Conservation (phyloP, 495 filamentous ascomycete species). For the Alectoria sarmentosa region DNA sequence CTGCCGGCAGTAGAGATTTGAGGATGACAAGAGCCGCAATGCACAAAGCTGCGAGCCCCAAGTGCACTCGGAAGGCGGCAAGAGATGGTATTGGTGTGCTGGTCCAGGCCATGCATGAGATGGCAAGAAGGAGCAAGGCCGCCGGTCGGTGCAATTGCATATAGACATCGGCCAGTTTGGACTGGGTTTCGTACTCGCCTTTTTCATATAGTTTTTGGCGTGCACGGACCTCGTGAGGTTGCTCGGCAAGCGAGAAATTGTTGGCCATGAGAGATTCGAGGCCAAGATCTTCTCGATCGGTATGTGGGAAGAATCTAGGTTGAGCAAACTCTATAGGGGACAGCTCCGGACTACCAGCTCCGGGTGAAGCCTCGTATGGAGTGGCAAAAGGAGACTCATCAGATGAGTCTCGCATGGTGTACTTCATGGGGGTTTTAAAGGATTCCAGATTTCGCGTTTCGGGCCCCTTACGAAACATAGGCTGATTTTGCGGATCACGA, state of each 20-base stretch:
- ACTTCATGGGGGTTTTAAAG: slow-evolving; percentile 29
- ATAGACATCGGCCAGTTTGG: background rate
- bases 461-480: slow-evolving; percentile 38
- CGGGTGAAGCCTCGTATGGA: slow-evolving; percentile 33
- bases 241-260: slow-evolving; percentile 39
- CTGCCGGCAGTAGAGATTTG: slow-evolving; percentile 35
- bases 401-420: background rate
- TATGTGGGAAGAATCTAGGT: slow-evolving; percentile 46
- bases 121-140: background rate
- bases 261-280: slow-evolving; percentile 42
- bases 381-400: slow-evolving; percentile 13
- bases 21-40: slow-evolving; percentile 38
- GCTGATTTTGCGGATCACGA: slow-evolving; percentile 52
- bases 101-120: slow-evolving; percentile 28
- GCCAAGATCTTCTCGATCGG: slow-evolving; percentile 40
- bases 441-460: slow-evolving; percentile 40
- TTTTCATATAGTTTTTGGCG: slow-evolving; percentile 17
- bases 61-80: slow-evolving; percentile 34
- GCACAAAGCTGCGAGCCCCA: slow-evolving; percentile 32
- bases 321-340: slow-evolving; percentile 37
- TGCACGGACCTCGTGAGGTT: slow-evolving; percentile 27
- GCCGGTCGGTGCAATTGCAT: background rate
- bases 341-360: slow-evolving; percentile 26
- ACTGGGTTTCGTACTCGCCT: slow-evolving; percentile 16
- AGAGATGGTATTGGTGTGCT: slow-evolving; percentile 32